Percentiles rank a stretch among this genome's conserved stretches.
These are phyloP conservation scores for Amylocarpus encephaloides DNA, from an alignment of 2,329 filamentous ascomycete species.

Conservation along the genomic window DNA sequence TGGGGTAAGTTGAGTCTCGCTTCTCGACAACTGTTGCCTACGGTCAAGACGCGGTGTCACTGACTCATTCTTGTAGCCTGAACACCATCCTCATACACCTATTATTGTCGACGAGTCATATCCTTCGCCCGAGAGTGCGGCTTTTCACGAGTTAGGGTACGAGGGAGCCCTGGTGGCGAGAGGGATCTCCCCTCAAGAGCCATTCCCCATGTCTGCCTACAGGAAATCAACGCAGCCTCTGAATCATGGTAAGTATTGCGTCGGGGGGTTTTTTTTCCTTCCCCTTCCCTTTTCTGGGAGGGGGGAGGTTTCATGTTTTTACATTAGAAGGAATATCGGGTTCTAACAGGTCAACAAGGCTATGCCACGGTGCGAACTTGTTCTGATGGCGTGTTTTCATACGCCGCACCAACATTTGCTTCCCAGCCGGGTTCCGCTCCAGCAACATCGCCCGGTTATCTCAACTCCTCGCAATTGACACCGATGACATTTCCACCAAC, in stretches of 20 bases:
- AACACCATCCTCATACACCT: conserved; percentile 26
- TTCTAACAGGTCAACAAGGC: conserved; percentile 18
- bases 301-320: too few relatives aligned
- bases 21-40: conserved; percentile 3
- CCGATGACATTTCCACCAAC: conserved; percentile 37
- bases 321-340: too few relatives aligned
- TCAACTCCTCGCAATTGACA: conserved; percentile 26
- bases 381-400: conserved; percentile 39
- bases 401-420: conserved; percentile 42
- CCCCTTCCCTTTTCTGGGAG: too few relatives aligned
- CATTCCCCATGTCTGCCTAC: conserved; percentile 74
- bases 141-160: conserved; percentile 32
- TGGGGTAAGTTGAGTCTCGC: conserved; percentile 25
- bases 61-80: conserved; percentile 25
- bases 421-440: conserved; percentile 42
- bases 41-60: conserved; percentile 4
- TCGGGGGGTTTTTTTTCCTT: not conserved
- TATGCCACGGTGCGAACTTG: conserved; percentile 28
- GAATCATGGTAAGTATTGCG: conserved; percentile 66
- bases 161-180: conserved; percentile 32
- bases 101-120: conserved; percentile 33
- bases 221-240: conserved; percentile 68
- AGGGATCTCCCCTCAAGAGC: conserved; percentile 28
- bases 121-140: conserved; percentile 31
- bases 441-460: conserved; percentile 22